Base-by-base conservation (phyloP, 2,329 filamentous ascomycete species). In the Neonectria magnoliae region DNA sequence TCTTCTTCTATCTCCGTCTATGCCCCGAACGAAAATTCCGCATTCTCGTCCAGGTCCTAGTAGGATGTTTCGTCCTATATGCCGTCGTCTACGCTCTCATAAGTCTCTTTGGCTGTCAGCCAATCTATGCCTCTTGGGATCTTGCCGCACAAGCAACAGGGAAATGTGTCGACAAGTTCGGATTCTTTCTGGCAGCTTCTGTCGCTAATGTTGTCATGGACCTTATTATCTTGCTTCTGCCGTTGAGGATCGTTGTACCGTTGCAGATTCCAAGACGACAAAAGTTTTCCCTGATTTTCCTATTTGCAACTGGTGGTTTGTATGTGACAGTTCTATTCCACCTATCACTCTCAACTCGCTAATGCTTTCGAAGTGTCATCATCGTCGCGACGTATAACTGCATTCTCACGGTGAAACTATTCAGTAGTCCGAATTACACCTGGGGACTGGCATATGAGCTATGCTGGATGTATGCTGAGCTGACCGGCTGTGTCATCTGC, bases 171-270 rank as follows among this genome's bases (percentile, higher is more conserved):
- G 70, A 72, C 11, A 72, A 72, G 36, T 72, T 72, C 8, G 61
- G 70, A 0, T 72, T 72, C 20, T 72, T 72, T 38, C 38, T 72
- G 31, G 70, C 70, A 4, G 70, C 70, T 0, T 72, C 70, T 0
- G 70, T 72, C 4, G 70, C 70, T 22, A 72, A 72, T 1, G 68
- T 72, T 2, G 62, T 72, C 3, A 72, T 72, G 70, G 70, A 71
- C 7, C 14, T 71, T 5, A 8, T 71, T 5, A 70, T 71, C 4
- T 6, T 71, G 1, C 55, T 71, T 9, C 61, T 71, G 1, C 69
- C 69, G 0, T 16, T 71, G 5, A 41, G 65, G 1, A 71, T 71
- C 0, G 62, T 71, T 0, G 62, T 71, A 1, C 69, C 69, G 0
- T 16, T 71, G 0, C 69, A 71, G 8, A 71, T 71, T 4, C 69